Conservation (phyloP, 2,329 filamentous ascomycete genomes). For the Verticillium dahliae region DNA sequence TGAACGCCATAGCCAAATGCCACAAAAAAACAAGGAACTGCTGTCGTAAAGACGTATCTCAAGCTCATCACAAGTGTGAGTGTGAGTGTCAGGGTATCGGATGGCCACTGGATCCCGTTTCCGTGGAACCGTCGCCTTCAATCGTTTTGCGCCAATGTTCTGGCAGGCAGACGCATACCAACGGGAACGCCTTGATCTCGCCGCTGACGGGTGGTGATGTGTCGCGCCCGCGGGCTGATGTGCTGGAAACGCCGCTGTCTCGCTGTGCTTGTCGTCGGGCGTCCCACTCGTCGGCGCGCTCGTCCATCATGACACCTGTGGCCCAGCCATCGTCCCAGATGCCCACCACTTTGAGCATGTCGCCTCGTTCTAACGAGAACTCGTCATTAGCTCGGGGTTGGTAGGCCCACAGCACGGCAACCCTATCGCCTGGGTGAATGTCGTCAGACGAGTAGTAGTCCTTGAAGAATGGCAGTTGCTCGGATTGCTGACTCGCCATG, state of each 20-base stretch:
- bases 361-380: constrained; percentile 85
- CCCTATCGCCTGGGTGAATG: constrained; percentile 84
- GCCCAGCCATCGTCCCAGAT: constrained; percentile 99
- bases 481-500: constrained; percentile 81
- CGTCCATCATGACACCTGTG: constrained; percentile 77
- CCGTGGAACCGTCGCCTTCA: constrained; percentile 73
- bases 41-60: constrained; percentile 16
- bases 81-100: constrained; percentile 14
- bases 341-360: constrained; percentile 96
- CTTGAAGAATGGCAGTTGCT: constrained; percentile 94
- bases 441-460: constrained; percentile 98
- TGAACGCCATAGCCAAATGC: constrained; percentile 32
- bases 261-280: constrained; percentile 68
- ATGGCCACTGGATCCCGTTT: constrained; percentile 45
- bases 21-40: constrained; percentile 11
- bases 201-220: constrained; percentile 60
- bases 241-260: constrained; percentile 89
- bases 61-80: constrained; percentile 13
- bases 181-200: constrained; percentile 95
- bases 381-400: constrained; percentile 90
- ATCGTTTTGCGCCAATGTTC: constrained; percentile 97
- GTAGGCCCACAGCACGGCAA: constrained; percentile 93
- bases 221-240: constrained; percentile 53
- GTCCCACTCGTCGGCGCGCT: constrained; percentile 86
- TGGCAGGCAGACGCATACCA: constrained; percentile 92